Evolutionary conservation across 305 asterid genomes (phyloP).

Genomic region (Petunia hybrid): DNA sequence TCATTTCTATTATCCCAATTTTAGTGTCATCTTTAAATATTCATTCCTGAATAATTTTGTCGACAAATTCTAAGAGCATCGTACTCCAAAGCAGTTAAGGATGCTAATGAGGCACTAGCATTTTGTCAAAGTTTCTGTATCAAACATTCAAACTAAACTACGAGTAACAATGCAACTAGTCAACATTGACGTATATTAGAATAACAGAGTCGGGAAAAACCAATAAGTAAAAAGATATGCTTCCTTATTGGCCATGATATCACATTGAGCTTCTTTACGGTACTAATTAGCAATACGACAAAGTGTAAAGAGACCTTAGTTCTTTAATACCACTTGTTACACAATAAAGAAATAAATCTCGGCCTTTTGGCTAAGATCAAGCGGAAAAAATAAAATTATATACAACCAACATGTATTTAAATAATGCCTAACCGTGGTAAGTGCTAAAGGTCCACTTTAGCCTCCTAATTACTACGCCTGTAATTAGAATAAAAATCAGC

Average conservation of each 20-base stretch:
- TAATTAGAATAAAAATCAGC: neutral
- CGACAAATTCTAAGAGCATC: neutral
- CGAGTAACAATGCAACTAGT: neutral
- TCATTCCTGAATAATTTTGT: no score
- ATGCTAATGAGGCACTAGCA: neutral
- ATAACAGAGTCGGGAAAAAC: neutral
- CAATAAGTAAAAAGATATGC: neutral
- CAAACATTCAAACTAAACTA: neutral
- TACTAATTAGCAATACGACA: neutral
- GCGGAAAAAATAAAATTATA: conserved; percentile 3
- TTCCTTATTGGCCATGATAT: neutral
- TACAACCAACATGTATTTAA: neutral
- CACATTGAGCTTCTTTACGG: neutral
- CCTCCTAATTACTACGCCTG: neutral
- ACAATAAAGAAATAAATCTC: no score
- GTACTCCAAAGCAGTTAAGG: neutral
- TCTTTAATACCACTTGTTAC: no score
- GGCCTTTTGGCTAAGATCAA: neutral
- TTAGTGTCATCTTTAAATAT: no score
- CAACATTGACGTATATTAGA: neutral
- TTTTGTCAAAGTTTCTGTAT: neutral
- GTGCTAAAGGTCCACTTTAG: conserved; percentile 6
- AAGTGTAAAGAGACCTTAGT: neutral
- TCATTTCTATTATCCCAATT: neutral
- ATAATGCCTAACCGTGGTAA: neutral